Base-by-base conservation (phyloP, 371 early-diverging fungal species). In the Rhizopus stolonifer region DNA sequence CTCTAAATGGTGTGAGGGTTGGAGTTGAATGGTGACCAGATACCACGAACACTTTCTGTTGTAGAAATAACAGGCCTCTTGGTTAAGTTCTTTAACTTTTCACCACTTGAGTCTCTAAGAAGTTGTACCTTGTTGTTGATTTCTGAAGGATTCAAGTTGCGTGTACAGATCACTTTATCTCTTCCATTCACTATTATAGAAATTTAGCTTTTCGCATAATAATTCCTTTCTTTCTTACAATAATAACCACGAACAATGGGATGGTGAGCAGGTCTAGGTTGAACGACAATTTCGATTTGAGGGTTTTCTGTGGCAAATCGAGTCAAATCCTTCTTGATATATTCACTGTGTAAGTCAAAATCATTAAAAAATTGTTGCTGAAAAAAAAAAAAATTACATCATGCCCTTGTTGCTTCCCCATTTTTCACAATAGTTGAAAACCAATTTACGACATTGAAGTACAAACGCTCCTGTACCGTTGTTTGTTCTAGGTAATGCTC, bases 1-100 rank as follows among this genome's bases (percentile, higher is more conserved):
- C 25, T 61, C 62, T 80, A 87, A 54, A 87, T 84, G 46, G 80
- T 69, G 60, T 87, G 85, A 46, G 82, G 83, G 51, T 80, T 72
- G 40, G 84, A 67, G 54, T 90, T 86, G 83, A 92, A 92, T 31
- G 92, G 91, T 52, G 90, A 89, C 89, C 90, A 92, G 50, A 91
- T 89, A 47, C 91, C 92, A 53, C 92, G 85, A n/a, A 92, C 89
- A 54, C 88, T 87, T 42, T 81, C 83, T 33, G 87, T 89, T 17
- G 87, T 85, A 14, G 90, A 91, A 48, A 89, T 77, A 24, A 91
- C 90, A 32, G 87, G 86, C 57, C 77, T 83, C 74, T 88, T 87
- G 63, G 85, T 78, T 43, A 80, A 65, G 49, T 79, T 77, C 49
- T 68, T 73, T 58, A 82, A 72, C 58, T 77, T 83, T 46, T 78